Conservation (phyloP, 495 filamentous ascomycete genomes). For the Wilcoxina mikolae region DNA sequence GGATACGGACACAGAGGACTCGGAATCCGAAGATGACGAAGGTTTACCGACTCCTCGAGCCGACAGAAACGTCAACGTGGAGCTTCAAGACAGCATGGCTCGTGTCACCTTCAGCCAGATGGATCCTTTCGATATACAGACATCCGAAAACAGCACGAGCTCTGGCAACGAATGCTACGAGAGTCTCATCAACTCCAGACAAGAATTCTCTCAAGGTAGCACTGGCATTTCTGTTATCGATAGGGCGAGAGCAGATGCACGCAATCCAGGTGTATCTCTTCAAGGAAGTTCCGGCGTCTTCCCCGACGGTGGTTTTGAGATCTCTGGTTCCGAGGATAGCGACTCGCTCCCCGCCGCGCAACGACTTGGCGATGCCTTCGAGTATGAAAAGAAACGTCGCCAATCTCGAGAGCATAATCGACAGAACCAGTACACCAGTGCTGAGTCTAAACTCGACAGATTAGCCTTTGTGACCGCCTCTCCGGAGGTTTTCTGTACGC, state of each 20-base stretch:
- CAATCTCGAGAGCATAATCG: neutral
- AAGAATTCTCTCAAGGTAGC: slow-evolving; percentile 9
- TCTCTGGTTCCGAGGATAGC: neutral
- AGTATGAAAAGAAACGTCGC: neutral
- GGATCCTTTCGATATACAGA: slow-evolving; percentile 1
- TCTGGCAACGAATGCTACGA: slow-evolving; percentile 7
- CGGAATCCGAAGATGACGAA: neutral
- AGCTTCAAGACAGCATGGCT: slow-evolving; percentile 8
- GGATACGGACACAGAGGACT: neutral
- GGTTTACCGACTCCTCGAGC: neutral
- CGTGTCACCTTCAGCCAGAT: slow-evolving; percentile 1
- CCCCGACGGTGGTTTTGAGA: slow-evolving; percentile 4
- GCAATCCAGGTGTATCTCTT: neutral
- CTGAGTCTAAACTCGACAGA: slow-evolving; percentile 3
- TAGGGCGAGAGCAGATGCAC: neutral
- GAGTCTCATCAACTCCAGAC: slow-evolving; percentile 19
- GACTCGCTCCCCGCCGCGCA: slow-evolving; percentile 2
- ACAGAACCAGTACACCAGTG: neutral
- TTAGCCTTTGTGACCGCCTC: slow-evolving; percentile 8
- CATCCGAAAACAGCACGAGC: neutral
- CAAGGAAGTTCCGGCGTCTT: slow-evolving; percentile 12
- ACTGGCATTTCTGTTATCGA: slow-evolving; percentile 14
- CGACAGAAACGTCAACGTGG: neutral
- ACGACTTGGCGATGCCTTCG: slow-evolving; percentile 5
- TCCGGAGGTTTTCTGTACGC: neutral